Evolutionary conservation across 148 eudicot species (phyloP), one percentile per base, ranked within the genome.

Genomic region (Diospyros lotus): DNA sequence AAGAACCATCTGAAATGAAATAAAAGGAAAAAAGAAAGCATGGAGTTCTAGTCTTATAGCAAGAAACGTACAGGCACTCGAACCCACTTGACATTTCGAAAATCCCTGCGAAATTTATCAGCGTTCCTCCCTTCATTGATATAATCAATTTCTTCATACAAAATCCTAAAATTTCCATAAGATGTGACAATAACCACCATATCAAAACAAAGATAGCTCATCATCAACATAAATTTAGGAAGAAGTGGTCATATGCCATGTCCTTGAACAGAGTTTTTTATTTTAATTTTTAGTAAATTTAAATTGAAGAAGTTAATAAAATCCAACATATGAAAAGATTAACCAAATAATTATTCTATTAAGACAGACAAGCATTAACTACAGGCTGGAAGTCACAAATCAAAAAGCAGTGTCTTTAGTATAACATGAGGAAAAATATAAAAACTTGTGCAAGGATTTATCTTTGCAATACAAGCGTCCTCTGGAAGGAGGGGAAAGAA

Each of bases 51-150:
- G 66, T 72, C 56, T 50, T 72, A 44, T 13, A 67, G 73, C 64
- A 80, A 79, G 85, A 83, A 80, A 88, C 98, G 66, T 91, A 96
- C 99, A 80, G 99, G 99, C 66, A 96, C 99, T 80, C 99, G 93
- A 86, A 96, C 98, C 99, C 99, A 96, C 90, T 96, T 96, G 55
- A 89, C 80, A 75, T 96, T 96, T 44, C 98, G 84, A 73, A 96
- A 96, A 85, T 96, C 97, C 71, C 98, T 80, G 76, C 99, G 98
- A 79, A 93, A 96, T 71, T 87, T 80, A 82, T 96, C 99, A 77
- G 99, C 99, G 77, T 96, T 96, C 80, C 93, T 93, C 64, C 99
- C 99, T 84, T 96, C 99, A 75, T 96, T 96, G 76, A 93, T 84
- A 76, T 96, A 93, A 80, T 96, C 99, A 71, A 91, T 93, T 84